Percentiles rank a stretch among this genome's conserved stretches.
These are phyloP conservation scores for Monosporozyma unispora DNA, from an alignment of 805 yeast genomes.

Conservation along the genomic window DNA sequence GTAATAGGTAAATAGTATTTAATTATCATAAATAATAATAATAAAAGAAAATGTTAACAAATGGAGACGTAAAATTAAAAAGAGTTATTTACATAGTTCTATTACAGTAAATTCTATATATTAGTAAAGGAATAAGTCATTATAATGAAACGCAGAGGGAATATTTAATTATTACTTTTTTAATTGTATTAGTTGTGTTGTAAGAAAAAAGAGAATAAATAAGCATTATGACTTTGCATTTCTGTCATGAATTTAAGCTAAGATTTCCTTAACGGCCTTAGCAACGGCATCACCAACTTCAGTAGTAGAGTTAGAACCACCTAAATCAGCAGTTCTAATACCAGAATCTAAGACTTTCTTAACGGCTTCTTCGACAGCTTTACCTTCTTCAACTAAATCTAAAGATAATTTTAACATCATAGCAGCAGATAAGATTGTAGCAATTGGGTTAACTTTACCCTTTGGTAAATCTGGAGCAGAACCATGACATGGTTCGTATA, in stretches of 20 bases:
- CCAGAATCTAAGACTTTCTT: constrained; percentile 71
- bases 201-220: background rate
- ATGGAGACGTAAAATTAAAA: too few relatives aligned
- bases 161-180: background rate
- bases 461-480: constrained; percentile 90
- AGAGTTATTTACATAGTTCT: too few relatives aligned
- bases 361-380: constrained; percentile 83
- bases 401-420: constrained; percentile 94
- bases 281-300: constrained; percentile 96
- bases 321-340: constrained; percentile 80
- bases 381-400: constrained; percentile 75
- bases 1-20: too few relatives aligned
- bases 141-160: background rate
- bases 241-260: constrained; percentile 19
- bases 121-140: background rate
- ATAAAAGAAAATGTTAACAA: too few relatives aligned
- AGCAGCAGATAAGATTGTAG: constrained; percentile 91
- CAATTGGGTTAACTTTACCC: constrained; percentile 90
- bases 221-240: background rate
- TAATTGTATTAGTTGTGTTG: background rate
- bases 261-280: constrained; percentile 51
- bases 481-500: constrained; percentile 98
- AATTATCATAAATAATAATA: too few relatives aligned
- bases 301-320: constrained; percentile 71
- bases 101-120: too few relatives aligned